Conservation (phyloP, 2,329 filamentous ascomycete species). For the Xylaria hypoxylon region DNA sequence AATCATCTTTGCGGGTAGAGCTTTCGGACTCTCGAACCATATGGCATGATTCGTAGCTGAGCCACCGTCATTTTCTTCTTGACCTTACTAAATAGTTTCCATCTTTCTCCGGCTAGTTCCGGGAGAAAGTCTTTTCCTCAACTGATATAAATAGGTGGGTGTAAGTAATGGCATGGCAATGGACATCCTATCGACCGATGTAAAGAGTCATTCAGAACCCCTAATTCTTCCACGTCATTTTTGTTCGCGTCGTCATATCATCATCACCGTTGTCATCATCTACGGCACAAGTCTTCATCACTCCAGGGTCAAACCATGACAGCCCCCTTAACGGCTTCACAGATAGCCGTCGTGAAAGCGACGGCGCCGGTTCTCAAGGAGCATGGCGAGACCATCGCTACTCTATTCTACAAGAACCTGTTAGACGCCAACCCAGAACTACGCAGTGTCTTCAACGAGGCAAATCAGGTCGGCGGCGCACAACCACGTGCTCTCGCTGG, state of each 20-base stretch:
- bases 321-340: slow-evolving; percentile 66
- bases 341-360: slow-evolving; percentile 79
- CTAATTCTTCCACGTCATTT: background rate
- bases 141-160: slow-evolving; percentile 22
- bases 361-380: slow-evolving; percentile 78
- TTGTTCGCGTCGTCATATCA: background rate
- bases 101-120: slow-evolving; percentile 26
- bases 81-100: slow-evolving; percentile 1
- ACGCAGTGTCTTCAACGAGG: slow-evolving; percentile 76
- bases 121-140: background rate
- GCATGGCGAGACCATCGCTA: slow-evolving; percentile 77
- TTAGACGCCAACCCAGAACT: slow-evolving; percentile 72
- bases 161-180: background rate
- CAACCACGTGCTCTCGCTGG: slow-evolving; percentile 77
- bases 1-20: background rate
- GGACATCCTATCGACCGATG: background rate
- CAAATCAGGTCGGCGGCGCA: slow-evolving; percentile 74
- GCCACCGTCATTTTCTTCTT: background rate
- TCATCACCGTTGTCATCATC: background rate
- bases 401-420: slow-evolving; percentile 77
- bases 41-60: slow-evolving; percentile 27
- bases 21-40: slow-evolving; percentile 19
- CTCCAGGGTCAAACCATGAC: slow-evolving; percentile 52
- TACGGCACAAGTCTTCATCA: background rate
- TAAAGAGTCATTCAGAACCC: background rate